phyloP scores from a whole-genome alignment of 2,329 filamentous ascomycete genomes.

The Colletotrichum sojae region DNA sequence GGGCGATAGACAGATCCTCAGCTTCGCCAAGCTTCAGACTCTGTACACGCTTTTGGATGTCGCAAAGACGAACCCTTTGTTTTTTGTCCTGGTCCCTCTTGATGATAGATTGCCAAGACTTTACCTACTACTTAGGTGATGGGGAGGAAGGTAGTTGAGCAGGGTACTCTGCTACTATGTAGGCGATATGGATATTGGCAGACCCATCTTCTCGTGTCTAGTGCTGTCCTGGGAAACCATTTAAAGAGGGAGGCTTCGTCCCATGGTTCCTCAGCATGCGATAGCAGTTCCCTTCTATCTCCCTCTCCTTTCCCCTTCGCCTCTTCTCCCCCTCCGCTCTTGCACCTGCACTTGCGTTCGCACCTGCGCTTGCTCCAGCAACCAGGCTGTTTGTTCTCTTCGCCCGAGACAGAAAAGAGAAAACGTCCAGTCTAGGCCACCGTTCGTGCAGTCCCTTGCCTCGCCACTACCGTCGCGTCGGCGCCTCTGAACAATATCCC shows the following conservation, averaged over 20 bases:
- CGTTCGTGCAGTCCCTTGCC: background rate
- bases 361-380: conserved; percentile 13
- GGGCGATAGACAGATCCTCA: too few relatives aligned
- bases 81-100: background rate
- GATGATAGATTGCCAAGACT: conserved; percentile 28
- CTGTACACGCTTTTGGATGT: too few relatives aligned
- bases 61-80: too few relatives aligned
- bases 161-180: too few relatives aligned
- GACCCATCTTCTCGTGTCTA: background rate
- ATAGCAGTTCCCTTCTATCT: background rate
- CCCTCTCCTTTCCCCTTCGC: background rate
- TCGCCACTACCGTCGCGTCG: background rate
- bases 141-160: background rate
- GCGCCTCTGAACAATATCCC: conserved; percentile 14
- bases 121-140: conserved; percentile 6
- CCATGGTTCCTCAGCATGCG: background rate
- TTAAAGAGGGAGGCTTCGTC: conserved; percentile 27
- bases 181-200: too few relatives aligned
- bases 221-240: conserved; percentile 6
- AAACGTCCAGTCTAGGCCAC: conserved; percentile 7
- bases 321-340: conserved; percentile 4
- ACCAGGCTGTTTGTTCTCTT: background rate
- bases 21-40: too few relatives aligned
- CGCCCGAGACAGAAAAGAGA: conserved; percentile 8
- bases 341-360: conserved; percentile 23